Conservation (phyloP, 1,284 basidiomycete species). For the Ustilago shanxiensis region DNA sequence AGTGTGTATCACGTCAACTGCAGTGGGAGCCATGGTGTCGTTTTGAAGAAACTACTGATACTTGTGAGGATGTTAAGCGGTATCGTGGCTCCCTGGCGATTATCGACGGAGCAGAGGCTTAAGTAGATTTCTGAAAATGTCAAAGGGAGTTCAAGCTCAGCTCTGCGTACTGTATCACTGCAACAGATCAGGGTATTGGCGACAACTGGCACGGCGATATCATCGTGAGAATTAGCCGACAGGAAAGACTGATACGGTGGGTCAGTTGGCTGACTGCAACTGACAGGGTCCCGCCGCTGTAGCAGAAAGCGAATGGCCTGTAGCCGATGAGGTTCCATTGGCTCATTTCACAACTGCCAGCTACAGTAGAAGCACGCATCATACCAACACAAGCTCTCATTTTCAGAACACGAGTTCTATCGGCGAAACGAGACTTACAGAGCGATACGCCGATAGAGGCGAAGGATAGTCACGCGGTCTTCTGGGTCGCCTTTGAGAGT, state of each 20-base stretch:
- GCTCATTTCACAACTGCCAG: too few relatives aligned
- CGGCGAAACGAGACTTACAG: not conserved
- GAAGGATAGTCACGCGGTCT: not conserved
- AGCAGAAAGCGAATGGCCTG: too few relatives aligned
- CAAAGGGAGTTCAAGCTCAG: not conserved
- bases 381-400: not conserved
- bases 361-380: not conserved
- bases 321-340: too few relatives aligned
- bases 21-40: constrained; percentile 23
- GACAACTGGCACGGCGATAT: not conserved
- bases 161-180: not conserved
- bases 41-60: not conserved
- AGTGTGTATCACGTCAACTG: constrained; percentile 22
- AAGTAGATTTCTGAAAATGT: not conserved
- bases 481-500: too few relatives aligned
- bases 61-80: not conserved
- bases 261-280: too few relatives aligned
- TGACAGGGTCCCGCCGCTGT: too few relatives aligned
- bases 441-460: not conserved
- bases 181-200: not conserved
- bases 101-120: not conserved
- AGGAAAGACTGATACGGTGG: too few relatives aligned
- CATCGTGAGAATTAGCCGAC: not conserved
- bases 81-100: not conserved
- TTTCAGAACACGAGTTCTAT: too few relatives aligned